Conservation (phyloP, 345 rosid species). For the Euphorbia peplus region DNA sequence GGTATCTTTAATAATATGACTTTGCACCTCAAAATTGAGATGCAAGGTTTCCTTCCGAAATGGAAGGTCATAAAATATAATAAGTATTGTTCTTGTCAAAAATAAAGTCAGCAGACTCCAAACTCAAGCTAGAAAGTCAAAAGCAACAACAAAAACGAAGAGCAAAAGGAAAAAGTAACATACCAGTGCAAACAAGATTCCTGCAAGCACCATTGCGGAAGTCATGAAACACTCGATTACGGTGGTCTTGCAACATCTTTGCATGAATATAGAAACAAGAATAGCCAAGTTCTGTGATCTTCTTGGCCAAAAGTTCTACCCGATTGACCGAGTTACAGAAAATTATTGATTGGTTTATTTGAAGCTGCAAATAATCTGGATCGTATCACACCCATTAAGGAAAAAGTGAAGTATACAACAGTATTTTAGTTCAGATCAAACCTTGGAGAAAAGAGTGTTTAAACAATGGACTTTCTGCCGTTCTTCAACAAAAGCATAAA, state of each 20-base stretch:
- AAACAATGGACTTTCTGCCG: conserved; percentile 99
- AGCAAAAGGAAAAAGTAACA: conserved; percentile 9
- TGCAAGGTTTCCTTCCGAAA: neutral
- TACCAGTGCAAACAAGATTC: conserved; percentile 99
- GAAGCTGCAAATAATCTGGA: conserved; percentile 59
- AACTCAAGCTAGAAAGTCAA: neutral
- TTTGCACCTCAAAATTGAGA: neutral
- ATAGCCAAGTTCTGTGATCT: conserved; percentile 99
- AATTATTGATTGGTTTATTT: conserved; percentile 97
- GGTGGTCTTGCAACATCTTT: conserved; percentile 99
- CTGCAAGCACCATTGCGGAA: conserved; percentile 99
- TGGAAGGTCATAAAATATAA: neutral
- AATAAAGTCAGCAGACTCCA: neutral
- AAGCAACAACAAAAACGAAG: neutral
- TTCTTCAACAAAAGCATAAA: conserved; percentile 98
- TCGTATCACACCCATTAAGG: conserved; percentile 7
- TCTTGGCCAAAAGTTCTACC: conserved; percentile 94
- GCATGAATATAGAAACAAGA: conserved; percentile 99
- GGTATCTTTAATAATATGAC: neutral
- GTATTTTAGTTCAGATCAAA: conserved; percentile 28
- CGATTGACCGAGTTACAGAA: conserved; percentile 99
- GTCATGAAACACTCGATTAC: conserved; percentile 98
- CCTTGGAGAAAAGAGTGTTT: conserved; percentile 99
- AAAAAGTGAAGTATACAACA: neutral
- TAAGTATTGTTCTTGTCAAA: neutral